Evolutionary conservation across 192 early-diverging fungal genomes (phyloP), one percentile per base, ranked within the genome.

Genomic region (Chytriomyces sp.): DNA sequence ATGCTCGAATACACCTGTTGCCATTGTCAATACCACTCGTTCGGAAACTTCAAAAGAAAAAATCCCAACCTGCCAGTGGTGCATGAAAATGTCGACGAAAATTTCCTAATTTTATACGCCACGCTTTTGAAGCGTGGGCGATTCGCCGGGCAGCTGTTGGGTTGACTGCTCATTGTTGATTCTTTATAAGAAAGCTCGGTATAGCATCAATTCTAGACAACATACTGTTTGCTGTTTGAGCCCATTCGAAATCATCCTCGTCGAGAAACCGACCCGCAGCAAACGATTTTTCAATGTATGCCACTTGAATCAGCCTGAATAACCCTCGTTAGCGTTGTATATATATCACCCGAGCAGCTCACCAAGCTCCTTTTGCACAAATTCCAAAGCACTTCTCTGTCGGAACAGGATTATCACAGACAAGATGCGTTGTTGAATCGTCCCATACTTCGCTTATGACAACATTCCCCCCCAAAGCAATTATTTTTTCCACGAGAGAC

Each of bases 221-320:
- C 23, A 48, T 63, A 64, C 11, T 43, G 45, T 11, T 8, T 43
- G 9, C 26, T 9, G 35, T 28, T 8, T 43, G 26, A 10, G 46
- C 69, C 85, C 85, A 86, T 63, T 86, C 85, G 46, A 64, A 82
- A 8, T 76, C 77, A 46, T 79, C 83, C 70, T 86, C 85, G 23
- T 85, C 78, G 18, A 86, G 57, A 75, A 85, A 85, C 11, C 48
- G 28, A 13, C 76, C 81, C n/a, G 73, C 78, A 0, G 24, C 48
- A 13, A 13, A 26, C 57, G 73, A 74, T 23, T 72, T 84, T 7
- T 84, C 70, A 13, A 86, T 66, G 50, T 86, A 86, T 8, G n/a
- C 43, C 0, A 74, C 78, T 45, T 68, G 26, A 63, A 86, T 35
- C 10, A 85, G 9, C 81, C 82, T 83, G 47, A 80, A 11, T 23